These are phyloP conservation scores for Plectranthus barbatus DNA, from an alignment of 257 asterid species.

Conservation along the genomic window DNA sequence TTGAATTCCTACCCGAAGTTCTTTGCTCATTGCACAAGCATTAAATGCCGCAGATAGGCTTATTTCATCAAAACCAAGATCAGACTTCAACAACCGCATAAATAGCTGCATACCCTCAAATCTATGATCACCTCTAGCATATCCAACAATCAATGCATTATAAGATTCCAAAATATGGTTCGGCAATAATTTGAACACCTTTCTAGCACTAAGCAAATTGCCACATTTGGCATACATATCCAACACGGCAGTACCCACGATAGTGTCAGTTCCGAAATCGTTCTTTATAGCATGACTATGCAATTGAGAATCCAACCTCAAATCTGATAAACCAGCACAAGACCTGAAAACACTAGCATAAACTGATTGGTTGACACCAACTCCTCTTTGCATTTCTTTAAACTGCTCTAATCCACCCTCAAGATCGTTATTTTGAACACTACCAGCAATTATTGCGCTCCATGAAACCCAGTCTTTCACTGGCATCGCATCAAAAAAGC, in stretches of 20 bases:
- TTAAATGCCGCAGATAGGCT: conserved; percentile 69
- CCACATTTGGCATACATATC: conserved; percentile 83
- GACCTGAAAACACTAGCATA: conserved; percentile 80
- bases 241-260: conserved; percentile 75
- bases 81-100: conserved; percentile 37
- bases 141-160: conserved; percentile 73
- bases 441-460: conserved; percentile 82
- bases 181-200: conserved; percentile 50
- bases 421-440: conserved; percentile 51
- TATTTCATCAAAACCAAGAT: conserved; percentile 68
- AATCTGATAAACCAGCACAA: conserved; percentile 53
- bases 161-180: conserved; percentile 57
- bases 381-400: conserved; percentile 63
- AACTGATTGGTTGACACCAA: conserved; percentile 68
- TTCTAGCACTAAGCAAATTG: conserved; percentile 41
- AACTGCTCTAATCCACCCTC: conserved; percentile 48
- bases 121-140: conserved; percentile 60
- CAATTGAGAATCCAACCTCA: conserved; percentile 55
- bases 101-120: conserved; percentile 53
- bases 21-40: conserved; percentile 58
- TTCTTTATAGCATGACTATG: conserved; percentile 70
- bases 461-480: conserved; percentile 74
- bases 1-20: conserved; percentile 48
- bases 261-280: conserved; percentile 46
- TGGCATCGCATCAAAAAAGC: conserved; percentile 46